A percentile compares a stretch with the other conserved stretches of the same genome.
These are phyloP conservation scores for Malus domestica DNA, from an alignment of 306 rosid species.

Conservation along the genomic window DNA sequence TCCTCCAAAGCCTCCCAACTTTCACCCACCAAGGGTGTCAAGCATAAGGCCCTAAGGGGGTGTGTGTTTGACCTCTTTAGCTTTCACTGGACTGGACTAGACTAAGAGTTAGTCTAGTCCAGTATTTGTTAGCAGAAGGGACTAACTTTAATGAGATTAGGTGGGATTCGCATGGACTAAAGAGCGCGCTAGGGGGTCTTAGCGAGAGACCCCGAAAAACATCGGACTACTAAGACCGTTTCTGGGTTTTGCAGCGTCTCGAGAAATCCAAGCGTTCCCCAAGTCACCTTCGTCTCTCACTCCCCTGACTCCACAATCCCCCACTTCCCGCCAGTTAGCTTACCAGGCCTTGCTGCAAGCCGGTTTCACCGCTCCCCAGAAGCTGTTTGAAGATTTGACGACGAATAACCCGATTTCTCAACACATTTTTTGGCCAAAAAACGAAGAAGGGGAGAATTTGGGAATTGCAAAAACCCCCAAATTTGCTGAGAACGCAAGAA, in stretches of 20 bases:
- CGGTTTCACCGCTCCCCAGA: constrained; percentile 15
- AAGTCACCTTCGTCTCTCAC: constrained; percentile 27
- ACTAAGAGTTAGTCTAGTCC: too few relatives aligned
- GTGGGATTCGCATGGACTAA: too few relatives aligned
- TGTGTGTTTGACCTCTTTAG: too few relatives aligned
- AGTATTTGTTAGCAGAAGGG: too few relatives aligned
- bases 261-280: constrained; percentile 19
- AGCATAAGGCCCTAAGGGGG: too few relatives aligned
- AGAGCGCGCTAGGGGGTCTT: too few relatives aligned
- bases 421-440: not conserved
- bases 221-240: too few relatives aligned
- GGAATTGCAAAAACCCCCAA: constrained; percentile 5
- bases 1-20: too few relatives aligned
- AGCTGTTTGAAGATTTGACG: not conserved
- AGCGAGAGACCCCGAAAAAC: constrained; percentile 34
- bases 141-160: too few relatives aligned
- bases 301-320: constrained; percentile 44
- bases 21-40: too few relatives aligned
- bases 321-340: constrained; percentile 44
- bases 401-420: not conserved
- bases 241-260: constrained; percentile 20
- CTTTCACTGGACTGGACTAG: too few relatives aligned
- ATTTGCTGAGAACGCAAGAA: constrained; percentile 1
- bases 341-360: constrained; percentile 31
- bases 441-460: not conserved